Percentiles rank a stretch among this genome's conserved stretches.
Conservation (phyloP, 1,284 basidiomycete genomes). For the Apiotrichum siamense region DNA sequence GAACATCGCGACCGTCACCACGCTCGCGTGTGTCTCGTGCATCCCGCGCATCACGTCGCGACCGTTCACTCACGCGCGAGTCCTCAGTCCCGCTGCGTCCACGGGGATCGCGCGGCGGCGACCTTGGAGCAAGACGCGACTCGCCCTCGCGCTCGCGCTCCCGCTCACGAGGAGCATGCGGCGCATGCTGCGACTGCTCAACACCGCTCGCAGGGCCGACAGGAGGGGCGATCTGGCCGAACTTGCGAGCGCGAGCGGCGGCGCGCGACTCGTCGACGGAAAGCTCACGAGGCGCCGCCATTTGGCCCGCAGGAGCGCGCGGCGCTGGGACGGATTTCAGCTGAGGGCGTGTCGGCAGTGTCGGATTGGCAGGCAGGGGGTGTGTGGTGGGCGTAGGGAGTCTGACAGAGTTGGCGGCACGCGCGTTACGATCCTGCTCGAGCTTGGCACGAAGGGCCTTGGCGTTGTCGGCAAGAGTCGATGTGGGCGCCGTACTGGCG, state of each 20-base stretch:
- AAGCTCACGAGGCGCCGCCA: constrained; percentile 29
- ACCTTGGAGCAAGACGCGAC: constrained; percentile 3
- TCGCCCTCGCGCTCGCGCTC: background rate
- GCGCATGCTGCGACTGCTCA: no score
- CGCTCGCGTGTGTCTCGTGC: background rate
- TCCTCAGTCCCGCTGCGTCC: constrained; percentile 36
- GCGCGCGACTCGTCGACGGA: constrained; percentile 33
- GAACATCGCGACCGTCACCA: background rate
- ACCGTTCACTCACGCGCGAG: constrained; percentile 29
- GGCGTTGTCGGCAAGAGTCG: constrained; percentile 13
- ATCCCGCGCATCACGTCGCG: constrained; percentile 3
- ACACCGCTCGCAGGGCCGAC: no score
- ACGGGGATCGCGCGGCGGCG: constrained; percentile 7
- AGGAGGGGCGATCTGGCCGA: constrained; percentile 23
- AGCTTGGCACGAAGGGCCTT: constrained; percentile 27
- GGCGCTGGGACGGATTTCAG: background rate
- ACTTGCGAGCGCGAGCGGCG: constrained; percentile 32
- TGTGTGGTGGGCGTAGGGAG: background rate
- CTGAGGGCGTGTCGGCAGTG: background rate
- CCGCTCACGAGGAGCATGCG: no score
- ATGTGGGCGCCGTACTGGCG: constrained; percentile 1
- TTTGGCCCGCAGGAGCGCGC: constrained; percentile 9
- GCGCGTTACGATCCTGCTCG: constrained; percentile 16
- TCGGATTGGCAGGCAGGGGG: constrained; percentile 1
- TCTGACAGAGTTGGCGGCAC: constrained; percentile 3